A percentile compares a stretch with the other conserved stretches of the same genome.
These are phyloP conservation scores for Lentinula boryana DNA, from an alignment of 768 basidiomycete species.

Conservation along the genomic window DNA sequence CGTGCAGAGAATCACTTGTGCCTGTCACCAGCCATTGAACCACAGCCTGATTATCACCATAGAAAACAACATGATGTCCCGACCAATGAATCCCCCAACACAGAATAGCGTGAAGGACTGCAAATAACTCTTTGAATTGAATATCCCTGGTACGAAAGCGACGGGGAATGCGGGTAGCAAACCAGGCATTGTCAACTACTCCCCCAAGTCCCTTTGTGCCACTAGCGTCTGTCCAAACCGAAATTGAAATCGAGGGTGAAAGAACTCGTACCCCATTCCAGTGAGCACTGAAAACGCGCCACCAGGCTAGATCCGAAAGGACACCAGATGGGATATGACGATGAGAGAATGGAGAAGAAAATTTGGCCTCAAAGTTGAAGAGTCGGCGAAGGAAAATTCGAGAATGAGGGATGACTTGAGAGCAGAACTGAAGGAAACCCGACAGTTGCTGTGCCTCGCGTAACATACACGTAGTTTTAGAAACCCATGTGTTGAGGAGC, in stretches of 20 bases:
- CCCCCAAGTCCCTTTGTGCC: slow-evolving; percentile 17
- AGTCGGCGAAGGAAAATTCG: slow-evolving; percentile 22
- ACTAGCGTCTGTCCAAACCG: slow-evolving; percentile 22
- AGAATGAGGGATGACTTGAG: slow-evolving; percentile 25
- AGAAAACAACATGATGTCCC: slow-evolving; percentile 16
- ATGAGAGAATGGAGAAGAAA: slow-evolving; percentile 13
- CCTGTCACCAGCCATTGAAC: slow-evolving; percentile 1
- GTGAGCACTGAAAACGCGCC: slow-evolving; percentile 3
- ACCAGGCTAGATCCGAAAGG: slow-evolving; percentile 24
- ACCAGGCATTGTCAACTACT: slow-evolving; percentile 15
- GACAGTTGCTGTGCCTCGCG: slow-evolving; percentile 23
- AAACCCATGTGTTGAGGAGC: slow-evolving; percentile 18
- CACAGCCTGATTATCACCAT: slow-evolving; percentile 15
- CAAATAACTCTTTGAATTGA: slow-evolving; percentile 19
- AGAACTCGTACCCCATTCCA: slow-evolving; percentile 14
- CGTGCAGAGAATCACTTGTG: slow-evolving; percentile 8
- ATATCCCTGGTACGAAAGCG: slow-evolving; percentile 17
- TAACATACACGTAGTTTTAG: slow-evolving; percentile 13
- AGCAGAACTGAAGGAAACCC: slow-evolving; percentile 27
- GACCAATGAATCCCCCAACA: slow-evolving; percentile 13
- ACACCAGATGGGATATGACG: slow-evolving; percentile 18
- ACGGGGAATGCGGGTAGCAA: slow-evolving; percentile 14
- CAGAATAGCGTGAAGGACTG: slow-evolving; percentile 17
- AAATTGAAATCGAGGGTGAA: slow-evolving; percentile 4
- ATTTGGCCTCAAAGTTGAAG: slow-evolving; percentile 21